These are phyloP conservation scores for Sporothrix brunneoviolacea DNA, from an alignment of 2,329 filamentous ascomycete species.

Conservation along the genomic window DNA sequence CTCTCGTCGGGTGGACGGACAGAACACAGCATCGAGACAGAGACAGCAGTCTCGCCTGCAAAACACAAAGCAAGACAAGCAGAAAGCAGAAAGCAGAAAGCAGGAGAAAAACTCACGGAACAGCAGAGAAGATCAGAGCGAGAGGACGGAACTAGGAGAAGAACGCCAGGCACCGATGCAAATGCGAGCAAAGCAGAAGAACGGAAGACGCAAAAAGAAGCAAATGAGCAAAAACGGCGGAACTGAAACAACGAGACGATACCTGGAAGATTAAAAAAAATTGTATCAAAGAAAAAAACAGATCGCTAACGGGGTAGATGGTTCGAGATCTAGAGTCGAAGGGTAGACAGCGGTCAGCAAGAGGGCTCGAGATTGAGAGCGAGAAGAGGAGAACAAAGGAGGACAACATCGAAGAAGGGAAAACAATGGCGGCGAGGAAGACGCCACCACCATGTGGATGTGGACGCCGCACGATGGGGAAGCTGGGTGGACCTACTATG, in stretches of 20 bases:
- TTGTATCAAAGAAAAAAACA: not conserved
- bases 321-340: not conserved
- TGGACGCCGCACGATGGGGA: no score
- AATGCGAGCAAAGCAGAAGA: constrained; percentile 11
- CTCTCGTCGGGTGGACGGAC: not conserved
- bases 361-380: not conserved
- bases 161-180: constrained; percentile 16
- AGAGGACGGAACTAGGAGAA: not conserved
- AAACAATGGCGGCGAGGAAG: no score
- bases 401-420: no score
- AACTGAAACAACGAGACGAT: not conserved
- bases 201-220: not conserved
- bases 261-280: constrained; percentile 1
- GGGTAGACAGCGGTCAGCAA: not conserved
- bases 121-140: not conserved
- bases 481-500: constrained; percentile 6
- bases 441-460: no score
- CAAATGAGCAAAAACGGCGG: not conserved
- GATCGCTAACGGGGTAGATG: not conserved
- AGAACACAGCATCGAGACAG: not conserved
- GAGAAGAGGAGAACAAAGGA: not conserved
- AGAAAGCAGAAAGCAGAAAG: not conserved
- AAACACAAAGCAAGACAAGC: not conserved
- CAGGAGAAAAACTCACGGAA: not conserved
- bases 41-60: not conserved